Percentiles rank a stretch among this genome's conserved stretches.
phyloP scores from a whole-genome alignment of 2,329 filamentous ascomycete species.

The Diplodia intermedia region DNA sequence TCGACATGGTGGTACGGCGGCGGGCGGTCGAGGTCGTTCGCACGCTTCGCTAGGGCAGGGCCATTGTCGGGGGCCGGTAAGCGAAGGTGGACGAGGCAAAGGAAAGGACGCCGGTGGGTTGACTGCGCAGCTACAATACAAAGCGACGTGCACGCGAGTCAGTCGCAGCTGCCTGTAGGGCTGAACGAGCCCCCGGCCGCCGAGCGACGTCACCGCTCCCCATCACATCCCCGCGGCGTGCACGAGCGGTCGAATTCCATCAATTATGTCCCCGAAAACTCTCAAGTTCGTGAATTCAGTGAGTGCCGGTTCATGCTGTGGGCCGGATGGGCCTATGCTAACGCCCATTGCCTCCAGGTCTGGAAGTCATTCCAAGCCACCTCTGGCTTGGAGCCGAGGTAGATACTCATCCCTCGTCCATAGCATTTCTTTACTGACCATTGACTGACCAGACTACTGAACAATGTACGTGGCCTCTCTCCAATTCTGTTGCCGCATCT shows the following conservation, averaged over 20 bases:
- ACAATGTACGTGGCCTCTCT: constrained; percentile 40
- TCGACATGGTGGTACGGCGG: constrained; percentile 58
- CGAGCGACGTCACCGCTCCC: constrained; percentile 23
- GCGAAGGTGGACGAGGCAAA: constrained; percentile 19
- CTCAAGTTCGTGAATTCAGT: constrained; percentile 71
- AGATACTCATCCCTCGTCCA: constrained; percentile 34
- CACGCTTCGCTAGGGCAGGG: constrained; percentile 37
- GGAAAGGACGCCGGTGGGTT: background rate
- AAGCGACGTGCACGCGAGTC: constrained; percentile 10
- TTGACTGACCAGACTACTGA: constrained; percentile 47
- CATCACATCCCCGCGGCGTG: background rate
- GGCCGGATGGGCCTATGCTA: constrained; percentile 30
- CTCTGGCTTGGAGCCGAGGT: constrained; percentile 91
- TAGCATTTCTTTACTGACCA: constrained; percentile 7
- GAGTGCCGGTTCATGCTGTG: constrained; percentile 40
- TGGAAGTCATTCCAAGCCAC: constrained; percentile 84
- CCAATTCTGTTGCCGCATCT: too few relatives aligned
- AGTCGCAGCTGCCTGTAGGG: constrained; percentile 13
- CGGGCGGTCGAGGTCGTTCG: constrained; percentile 37
- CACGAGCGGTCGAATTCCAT: background rate
- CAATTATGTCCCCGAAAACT: constrained; percentile 48
- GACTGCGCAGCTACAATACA: constrained; percentile 8
- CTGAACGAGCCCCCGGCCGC: constrained; percentile 16
- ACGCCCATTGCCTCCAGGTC: constrained; percentile 62
- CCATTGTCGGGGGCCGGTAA: constrained; percentile 41